A percentile compares a stretch with the other conserved stretches of the same genome.
Evolutionary conservation across 2,329 filamentous ascomycete genomes (phyloP).

Genomic region (Pyricularia sp.): DNA sequence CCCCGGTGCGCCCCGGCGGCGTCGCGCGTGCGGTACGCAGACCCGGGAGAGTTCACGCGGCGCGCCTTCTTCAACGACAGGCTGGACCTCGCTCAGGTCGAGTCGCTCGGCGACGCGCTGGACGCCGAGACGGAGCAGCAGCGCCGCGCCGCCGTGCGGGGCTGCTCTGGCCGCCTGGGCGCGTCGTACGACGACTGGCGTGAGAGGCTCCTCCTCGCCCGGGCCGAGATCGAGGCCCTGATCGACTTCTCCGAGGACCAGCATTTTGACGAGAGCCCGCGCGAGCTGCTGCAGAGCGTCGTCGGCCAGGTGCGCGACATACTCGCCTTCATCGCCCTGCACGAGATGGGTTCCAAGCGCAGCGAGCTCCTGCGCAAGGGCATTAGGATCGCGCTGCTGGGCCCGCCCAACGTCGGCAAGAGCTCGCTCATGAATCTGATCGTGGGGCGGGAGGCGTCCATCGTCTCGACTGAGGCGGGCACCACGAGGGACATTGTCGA

Average conservation of each 20-base stretch:
- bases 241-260: conserved; percentile 98
- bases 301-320: conserved; percentile 53
- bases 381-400: conserved; percentile 77
- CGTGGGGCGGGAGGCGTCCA: conserved; percentile 86
- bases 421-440: conserved; percentile 87
- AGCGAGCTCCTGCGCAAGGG: conserved; percentile 79
- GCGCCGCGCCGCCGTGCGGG: conserved; percentile 73
- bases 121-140: conserved; percentile 83
- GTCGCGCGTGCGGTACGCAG: conserved; percentile 66
- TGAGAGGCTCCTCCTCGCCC: conserved; percentile 62
- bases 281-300: conserved; percentile 62
- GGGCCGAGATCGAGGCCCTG: conserved; percentile 86
- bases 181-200: conserved; percentile 79
- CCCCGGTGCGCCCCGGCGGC: conserved; percentile 32
- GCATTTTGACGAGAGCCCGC: conserved; percentile 84
- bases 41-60: conserved; percentile 90
- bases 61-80: conserved; percentile 83
- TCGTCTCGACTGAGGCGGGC: conserved; percentile 86
- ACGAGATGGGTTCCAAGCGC: conserved; percentile 68
- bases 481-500: conserved; percentile 94
- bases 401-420: conserved; percentile 90
- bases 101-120: conserved; percentile 53
- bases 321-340: conserved; percentile 51
- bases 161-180: conserved; percentile 60
- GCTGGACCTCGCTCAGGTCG: conserved; percentile 77